Evolutionary conservation across 371 early-diverging fungal species (phyloP).

Genomic region (Globomyces sp.): DNA sequence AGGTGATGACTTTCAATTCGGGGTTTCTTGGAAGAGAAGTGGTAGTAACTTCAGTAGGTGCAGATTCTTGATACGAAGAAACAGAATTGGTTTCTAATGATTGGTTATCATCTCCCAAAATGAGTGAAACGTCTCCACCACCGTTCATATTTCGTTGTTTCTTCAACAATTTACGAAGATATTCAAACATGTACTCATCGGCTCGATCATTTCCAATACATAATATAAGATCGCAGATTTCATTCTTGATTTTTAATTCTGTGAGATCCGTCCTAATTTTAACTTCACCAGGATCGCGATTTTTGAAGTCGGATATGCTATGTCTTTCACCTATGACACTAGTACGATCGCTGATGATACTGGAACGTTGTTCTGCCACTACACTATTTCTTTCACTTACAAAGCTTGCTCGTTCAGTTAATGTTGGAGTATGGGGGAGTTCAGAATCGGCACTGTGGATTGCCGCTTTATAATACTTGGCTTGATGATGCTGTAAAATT

Average conservation of each 20-base stretch:
- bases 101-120: background rate
- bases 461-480: constrained; percentile 19
- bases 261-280: background rate
- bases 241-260: background rate
- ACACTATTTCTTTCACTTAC: background rate
- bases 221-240: constrained; percentile 62
- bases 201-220: constrained; percentile 78
- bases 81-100: constrained; percentile 6
- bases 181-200: constrained; percentile 83
- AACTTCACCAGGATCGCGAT: too few species aligned
- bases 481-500: constrained; percentile 55
- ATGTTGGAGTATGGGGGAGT: background rate
- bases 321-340: background rate
- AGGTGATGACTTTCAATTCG: constrained; percentile 28
- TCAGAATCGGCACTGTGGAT: background rate
- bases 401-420: background rate
- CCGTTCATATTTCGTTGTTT: background rate
- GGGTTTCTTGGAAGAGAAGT: background rate
- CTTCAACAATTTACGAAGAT: constrained; percentile 30
- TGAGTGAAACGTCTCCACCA: background rate
- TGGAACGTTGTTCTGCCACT: background rate
- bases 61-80: background rate
- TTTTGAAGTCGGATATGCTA: too few species aligned
- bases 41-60: background rate
- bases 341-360: background rate